A percentile compares a stretch with the other conserved stretches of the same genome.
phyloP scores from a whole-genome alignment of 1,284 basidiomycete species.

The Ustilago loliicola region DNA sequence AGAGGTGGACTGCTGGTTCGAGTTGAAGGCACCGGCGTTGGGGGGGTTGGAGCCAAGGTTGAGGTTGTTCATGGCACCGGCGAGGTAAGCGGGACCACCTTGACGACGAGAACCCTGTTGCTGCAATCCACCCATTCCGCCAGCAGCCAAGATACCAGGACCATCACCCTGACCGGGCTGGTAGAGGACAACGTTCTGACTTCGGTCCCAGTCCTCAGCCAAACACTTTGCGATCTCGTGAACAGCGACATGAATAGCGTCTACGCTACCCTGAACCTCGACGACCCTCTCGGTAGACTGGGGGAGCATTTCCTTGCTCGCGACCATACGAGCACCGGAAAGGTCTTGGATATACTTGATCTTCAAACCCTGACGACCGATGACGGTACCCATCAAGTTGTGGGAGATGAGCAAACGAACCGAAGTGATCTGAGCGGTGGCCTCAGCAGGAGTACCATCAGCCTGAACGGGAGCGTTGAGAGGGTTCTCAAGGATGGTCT shows the following conservation, averaged over 20 bases:
- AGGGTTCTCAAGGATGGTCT: constrained; percentile 80
- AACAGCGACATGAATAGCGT: constrained; percentile 89
- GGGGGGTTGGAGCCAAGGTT: constrained; percentile 29
- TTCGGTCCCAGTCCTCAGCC: constrained; percentile 95
- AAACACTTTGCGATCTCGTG: constrained; percentile 95
- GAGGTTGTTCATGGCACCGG: constrained; percentile 49
- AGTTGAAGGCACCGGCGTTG: constrained; percentile 17
- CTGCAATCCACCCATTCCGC: constrained; percentile 67
- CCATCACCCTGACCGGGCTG: constrained; percentile 76
- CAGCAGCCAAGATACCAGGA: constrained; percentile 74
- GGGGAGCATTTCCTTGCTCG: constrained; percentile 71
- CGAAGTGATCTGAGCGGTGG: constrained; percentile 81
- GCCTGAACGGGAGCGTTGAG: constrained; percentile 47
- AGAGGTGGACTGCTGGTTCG: constrained; percentile 60
- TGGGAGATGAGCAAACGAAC: constrained; percentile 77
- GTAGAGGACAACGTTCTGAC: constrained; percentile 84
- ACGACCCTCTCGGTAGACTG: constrained; percentile 79
- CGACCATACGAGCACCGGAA: constrained; percentile 70
- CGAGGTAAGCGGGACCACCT: constrained; percentile 71
- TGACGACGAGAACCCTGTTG: constrained; percentile 61
- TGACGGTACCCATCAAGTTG: constrained; percentile 71
- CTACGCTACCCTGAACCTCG: constrained; percentile 92
- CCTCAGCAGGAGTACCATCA: constrained; percentile 77
- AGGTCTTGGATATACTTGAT: constrained; percentile 71
- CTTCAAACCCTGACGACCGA: constrained; percentile 70